Evolutionary conservation across 371 early-diverging fungal species (phyloP).

Genomic region (Fennellomyces sp.): DNA sequence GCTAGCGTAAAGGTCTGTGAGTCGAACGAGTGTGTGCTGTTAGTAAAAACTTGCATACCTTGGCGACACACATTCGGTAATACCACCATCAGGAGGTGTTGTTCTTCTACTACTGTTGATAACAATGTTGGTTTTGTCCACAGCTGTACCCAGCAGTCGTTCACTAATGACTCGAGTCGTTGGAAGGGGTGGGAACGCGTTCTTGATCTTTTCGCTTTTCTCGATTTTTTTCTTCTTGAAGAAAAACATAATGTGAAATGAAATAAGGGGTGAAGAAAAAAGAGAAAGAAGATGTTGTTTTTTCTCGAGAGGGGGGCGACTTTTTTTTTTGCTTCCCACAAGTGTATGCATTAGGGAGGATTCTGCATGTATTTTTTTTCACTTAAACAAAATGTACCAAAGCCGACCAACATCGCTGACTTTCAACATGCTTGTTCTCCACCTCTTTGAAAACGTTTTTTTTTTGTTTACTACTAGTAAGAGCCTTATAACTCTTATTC

Average conservation of each 20-base stretch:
- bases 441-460: too few species aligned
- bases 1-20: too few species aligned
- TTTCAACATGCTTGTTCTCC: too few species aligned
- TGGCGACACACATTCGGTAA: not conserved
- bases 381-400: too few species aligned
- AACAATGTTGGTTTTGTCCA: constrained; percentile 10
- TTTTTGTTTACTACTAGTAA: too few species aligned
- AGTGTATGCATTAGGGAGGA: not conserved
- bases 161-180: constrained; percentile 17
- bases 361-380: not conserved
- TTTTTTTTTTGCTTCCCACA: not conserved
- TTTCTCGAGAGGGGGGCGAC: not conserved
- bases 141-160: constrained; percentile 4
- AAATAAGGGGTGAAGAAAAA: not conserved
- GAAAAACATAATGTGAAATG: constrained; percentile 8
- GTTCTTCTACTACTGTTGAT: not conserved
- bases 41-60: too few species aligned
- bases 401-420: too few species aligned
- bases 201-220: constrained; percentile 6
- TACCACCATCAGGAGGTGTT: not conserved
- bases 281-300: not conserved
- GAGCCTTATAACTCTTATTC: too few species aligned
- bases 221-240: constrained; percentile 10
- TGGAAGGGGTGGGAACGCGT: constrained; percentile 1
- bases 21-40: too few species aligned